These are phyloP conservation scores for Cupressus sempervirens DNA, from an alignment of 75 land plant genomes.

Conservation along the genomic window DNA sequence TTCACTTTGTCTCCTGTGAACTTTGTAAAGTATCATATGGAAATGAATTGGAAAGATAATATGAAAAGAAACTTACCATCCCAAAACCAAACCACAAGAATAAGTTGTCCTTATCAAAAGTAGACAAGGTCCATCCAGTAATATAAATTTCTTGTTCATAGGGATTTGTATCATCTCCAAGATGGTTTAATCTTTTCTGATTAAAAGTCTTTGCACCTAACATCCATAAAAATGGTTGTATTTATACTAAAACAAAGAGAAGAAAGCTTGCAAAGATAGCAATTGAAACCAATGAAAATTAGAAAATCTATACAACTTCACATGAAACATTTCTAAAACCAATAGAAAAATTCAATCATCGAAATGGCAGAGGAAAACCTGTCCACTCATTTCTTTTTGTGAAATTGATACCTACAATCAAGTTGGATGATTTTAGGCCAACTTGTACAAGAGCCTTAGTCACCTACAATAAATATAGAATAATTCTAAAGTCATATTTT, in stretches of 20 bases:
- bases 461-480: too few species aligned
- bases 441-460: too few species aligned
- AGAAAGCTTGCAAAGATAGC: not conserved
- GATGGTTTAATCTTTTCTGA: constrained; percentile 52
- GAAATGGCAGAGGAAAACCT: constrained; percentile 19
- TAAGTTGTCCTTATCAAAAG: constrained; percentile 82
- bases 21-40: not conserved
- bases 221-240: not conserved
- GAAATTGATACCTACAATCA: constrained; percentile 53
- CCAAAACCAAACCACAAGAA: constrained; percentile 86
- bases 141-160: constrained; percentile 80
- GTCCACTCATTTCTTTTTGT: constrained; percentile 79
- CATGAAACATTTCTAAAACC: too few species aligned
- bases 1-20: not conserved
- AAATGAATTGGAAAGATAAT: not conserved
- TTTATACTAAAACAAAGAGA: not conserved
- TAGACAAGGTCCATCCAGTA: constrained; percentile 74
- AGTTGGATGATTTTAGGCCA: too few species aligned
- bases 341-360: not conserved
- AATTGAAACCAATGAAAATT: not conserved
- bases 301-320: not conserved
- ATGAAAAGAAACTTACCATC: constrained; percentile 34
- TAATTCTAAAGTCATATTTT: too few species aligned
- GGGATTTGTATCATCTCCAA: constrained; percentile 60
- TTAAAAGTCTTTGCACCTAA: constrained; percentile 58